Evolutionary conservation across 2,329 filamentous ascomycete species (phyloP).

Genomic region (Alternaria metachromatica): DNA sequence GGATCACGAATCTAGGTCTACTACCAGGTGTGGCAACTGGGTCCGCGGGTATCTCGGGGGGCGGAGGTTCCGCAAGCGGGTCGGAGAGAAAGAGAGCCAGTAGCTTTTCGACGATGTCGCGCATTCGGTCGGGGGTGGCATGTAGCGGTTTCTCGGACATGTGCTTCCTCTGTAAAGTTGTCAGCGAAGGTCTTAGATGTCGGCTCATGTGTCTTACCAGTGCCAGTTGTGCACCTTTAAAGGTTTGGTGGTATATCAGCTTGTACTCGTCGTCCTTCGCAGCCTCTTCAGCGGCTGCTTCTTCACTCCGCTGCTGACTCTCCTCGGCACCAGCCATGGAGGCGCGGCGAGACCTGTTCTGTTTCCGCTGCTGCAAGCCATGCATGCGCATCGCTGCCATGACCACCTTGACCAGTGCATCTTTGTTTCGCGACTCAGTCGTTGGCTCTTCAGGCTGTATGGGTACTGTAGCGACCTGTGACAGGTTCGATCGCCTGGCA

Average conservation of each 20-base stretch:
- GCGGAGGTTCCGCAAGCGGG: slow-evolving; percentile 43
- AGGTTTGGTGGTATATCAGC: slow-evolving; percentile 59
- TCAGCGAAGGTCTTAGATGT: not conserved
- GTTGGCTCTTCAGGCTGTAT: slow-evolving; percentile 41
- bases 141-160: slow-evolving; percentile 49
- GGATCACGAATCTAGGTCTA: slow-evolving; percentile 23
- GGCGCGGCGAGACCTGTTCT: slow-evolving; percentile 34
- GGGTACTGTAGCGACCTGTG: slow-evolving; percentile 43
- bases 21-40: slow-evolving; percentile 38
- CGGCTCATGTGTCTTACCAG: slow-evolving; percentile 38
- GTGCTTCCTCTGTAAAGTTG: slow-evolving; percentile 42
- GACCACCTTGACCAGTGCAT: slow-evolving; percentile 57
- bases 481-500: slow-evolving; percentile 41
- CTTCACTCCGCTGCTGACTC: slow-evolving; percentile 21
- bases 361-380: slow-evolving; percentile 55
- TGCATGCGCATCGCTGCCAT: slow-evolving; percentile 62
- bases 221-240: slow-evolving; percentile 57
- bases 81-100: slow-evolving; percentile 56
- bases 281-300: slow-evolving; percentile 35
- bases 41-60: slow-evolving; percentile 16
- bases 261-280: slow-evolving; percentile 60
- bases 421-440: slow-evolving; percentile 55
- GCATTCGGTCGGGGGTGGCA: slow-evolving; percentile 51
- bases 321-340: slow-evolving; percentile 30
- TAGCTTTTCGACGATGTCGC: slow-evolving; percentile 57